Evolutionary conservation across 176 grass and related monocot genomes (phyloP).

Genomic region (Hordeum marinum): DNA sequence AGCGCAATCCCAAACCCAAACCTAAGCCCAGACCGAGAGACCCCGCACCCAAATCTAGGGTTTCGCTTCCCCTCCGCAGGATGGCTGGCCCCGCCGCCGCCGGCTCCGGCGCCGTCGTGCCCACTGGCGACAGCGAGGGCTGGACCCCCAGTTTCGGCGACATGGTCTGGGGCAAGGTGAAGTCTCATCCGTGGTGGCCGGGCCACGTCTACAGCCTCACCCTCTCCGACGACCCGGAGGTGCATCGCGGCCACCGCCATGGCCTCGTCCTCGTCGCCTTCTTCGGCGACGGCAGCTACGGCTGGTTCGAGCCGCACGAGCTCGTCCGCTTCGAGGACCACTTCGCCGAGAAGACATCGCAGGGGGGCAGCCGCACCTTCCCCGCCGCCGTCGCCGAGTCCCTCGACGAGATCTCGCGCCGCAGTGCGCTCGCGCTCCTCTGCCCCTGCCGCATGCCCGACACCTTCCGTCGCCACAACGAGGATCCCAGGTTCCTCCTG

Average conservation of each 20-base stretch:
- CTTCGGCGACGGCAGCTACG: constrained; percentile 94
- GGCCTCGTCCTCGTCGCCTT: constrained; percentile 83
- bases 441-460: constrained; percentile 51
- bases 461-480: constrained; percentile 38
- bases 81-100: constrained; percentile 39
- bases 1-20: constrained; percentile 13
- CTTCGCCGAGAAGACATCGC: constrained; percentile 49
- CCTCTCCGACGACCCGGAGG: constrained; percentile 49
- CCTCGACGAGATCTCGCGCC: constrained; percentile 66
- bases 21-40: background rate
- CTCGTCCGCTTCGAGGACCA: constrained; percentile 64
- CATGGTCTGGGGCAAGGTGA: constrained; percentile 99
- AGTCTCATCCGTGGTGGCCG: constrained; percentile 99
- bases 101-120: constrained; percentile 10
- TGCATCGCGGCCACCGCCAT: constrained; percentile 44
- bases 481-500: constrained; percentile 39
- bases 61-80: constrained; percentile 30
- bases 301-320: constrained; percentile 90
- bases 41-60: constrained; percentile 30
- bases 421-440: constrained; percentile 55
- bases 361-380: constrained; percentile 55
- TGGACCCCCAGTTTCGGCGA: constrained; percentile 47
- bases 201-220: constrained; percentile 71
- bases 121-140: background rate
- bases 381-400: constrained; percentile 67